phyloP scores from a whole-genome alignment of 345 rosid species.

The Conringia planisiliqua region DNA sequence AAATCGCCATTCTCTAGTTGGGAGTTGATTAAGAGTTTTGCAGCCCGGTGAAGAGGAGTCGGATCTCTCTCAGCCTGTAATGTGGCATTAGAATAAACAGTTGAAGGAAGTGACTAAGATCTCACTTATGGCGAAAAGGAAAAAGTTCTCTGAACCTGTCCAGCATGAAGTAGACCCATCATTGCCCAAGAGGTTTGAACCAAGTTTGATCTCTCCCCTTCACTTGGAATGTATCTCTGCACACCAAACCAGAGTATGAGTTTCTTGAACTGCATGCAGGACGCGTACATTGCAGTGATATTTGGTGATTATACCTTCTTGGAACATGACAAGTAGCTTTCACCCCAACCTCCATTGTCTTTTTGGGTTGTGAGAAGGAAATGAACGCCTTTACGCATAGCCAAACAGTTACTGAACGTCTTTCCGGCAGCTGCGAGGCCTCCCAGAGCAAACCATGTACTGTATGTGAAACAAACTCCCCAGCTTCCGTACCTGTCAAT shows the following conservation, averaged over 20 bases:
- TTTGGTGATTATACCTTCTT: constrained; percentile 24
- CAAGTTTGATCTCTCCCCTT: constrained; percentile 34
- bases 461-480: constrained; percentile 39
- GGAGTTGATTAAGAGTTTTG: constrained; percentile 61
- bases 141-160: constrained; percentile 26
- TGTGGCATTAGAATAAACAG: neutral
- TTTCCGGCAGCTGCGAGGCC: constrained; percentile 39
- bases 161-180: constrained; percentile 38
- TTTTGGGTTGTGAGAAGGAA: constrained; percentile 36
- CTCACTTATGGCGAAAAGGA: neutral
- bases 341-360: constrained; percentile 40
- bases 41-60: constrained; percentile 56
- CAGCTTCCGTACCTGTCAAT: constrained; percentile 37
- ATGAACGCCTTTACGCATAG: constrained; percentile 36
- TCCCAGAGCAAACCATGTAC: constrained; percentile 37
- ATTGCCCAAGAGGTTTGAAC: constrained; percentile 38
- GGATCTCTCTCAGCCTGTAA: constrained; percentile 55
- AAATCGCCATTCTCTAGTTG: constrained; percentile 63
- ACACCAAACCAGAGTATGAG: neutral
- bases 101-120: neutral
- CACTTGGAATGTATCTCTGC: constrained; percentile 36
- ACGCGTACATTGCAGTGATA: neutral
- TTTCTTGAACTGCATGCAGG: neutral
- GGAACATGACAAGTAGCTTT: constrained; percentile 37
- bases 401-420: constrained; percentile 30